Conservation (phyloP, 2,329 filamentous ascomycete genomes). For the Epichloe sylvatica region DNA sequence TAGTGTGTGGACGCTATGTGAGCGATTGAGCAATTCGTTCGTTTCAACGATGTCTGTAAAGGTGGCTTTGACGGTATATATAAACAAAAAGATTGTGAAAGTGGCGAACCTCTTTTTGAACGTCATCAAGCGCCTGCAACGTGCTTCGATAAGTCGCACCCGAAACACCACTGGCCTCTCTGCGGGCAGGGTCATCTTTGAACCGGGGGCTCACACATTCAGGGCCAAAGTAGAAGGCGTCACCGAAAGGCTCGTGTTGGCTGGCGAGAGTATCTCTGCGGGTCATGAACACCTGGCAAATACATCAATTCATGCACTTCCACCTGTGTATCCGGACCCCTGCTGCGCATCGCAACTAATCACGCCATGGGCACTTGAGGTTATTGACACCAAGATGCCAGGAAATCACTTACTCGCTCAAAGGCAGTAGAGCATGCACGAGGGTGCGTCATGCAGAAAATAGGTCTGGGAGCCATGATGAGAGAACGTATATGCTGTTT, state of each 20-base stretch:
- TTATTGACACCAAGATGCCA: not conserved
- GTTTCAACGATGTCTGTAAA: too few species aligned
- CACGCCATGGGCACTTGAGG: not conserved
- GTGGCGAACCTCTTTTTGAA: slow-evolving; percentile 55
- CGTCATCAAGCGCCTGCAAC: slow-evolving; percentile 58
- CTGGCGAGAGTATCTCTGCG: slow-evolving; percentile 67
- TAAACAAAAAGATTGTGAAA: not conserved
- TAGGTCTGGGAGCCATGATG: slow-evolving; percentile 27
- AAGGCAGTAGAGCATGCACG: slow-evolving; percentile 94
- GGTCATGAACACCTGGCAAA: slow-evolving; percentile 81
- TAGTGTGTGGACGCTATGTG: too few species aligned
- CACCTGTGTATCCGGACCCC: not conserved
- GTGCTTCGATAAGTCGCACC: slow-evolving; percentile 63
- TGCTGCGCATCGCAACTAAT: not conserved
- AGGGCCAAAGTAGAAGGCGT: slow-evolving; percentile 91
- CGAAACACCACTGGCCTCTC: slow-evolving; percentile 50
- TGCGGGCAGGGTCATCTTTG: slow-evolving; percentile 46
- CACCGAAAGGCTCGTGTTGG: slow-evolving; percentile 91
- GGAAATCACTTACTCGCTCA: slow-evolving; percentile 55
- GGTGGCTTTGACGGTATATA: not conserved
- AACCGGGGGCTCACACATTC: slow-evolving; percentile 72
- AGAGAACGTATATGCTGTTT: not conserved
- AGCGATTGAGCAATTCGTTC: not conserved
- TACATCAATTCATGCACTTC: not conserved
- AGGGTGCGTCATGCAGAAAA: slow-evolving; percentile 90